Base-by-base conservation (phyloP, 139 green algal genomes). In the Chlorella ohadii region DNA sequence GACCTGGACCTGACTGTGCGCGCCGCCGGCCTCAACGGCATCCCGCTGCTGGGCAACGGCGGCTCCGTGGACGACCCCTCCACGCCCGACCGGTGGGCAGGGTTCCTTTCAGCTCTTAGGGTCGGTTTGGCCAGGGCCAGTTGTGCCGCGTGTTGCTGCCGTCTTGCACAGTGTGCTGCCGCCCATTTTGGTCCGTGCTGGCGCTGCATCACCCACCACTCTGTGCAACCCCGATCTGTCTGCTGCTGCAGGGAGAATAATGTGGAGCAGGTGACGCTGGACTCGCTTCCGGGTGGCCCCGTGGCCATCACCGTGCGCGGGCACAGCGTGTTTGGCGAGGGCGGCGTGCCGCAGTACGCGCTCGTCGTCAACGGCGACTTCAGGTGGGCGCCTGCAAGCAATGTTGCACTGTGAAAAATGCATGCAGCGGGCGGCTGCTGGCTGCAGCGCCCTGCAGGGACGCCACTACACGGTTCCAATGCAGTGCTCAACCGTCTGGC, bases 1-100 rank as follows among this genome's bases (percentile, higher is more conserved):
- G 91, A 98, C 84, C 88, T 98, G 36, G 94, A 98, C 84, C 91
- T 98, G 36, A 84, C 79, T 13, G 87, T 96, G 5, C 82, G 85
- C 16, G 90, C 92, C 0, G 91, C 89, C 28, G 93, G 91, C 22
- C 84, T 96, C 25, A 90, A 87, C 44, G 91, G 92, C 33, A 61
- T 88, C 27, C 55, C 87, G 36, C 83, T 93, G 38, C 72, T 90
- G 27, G 94, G 94, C 73, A 97, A 98, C 72, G 91, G 90, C 20
- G 87, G 87, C 28, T 67, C 41, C 13, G 65, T 84, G 2, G 34
- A 72, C 28, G 72, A 80, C 41, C 56, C 81, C 39, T 33, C 47
- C n/a, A 55, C 61, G 1, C 74, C 82, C 13, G 95, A 98, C 88
- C 61, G 79, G 79, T 78, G n/a, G 3, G 78, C n/a, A n/a, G n/a